A percentile compares a stretch with the other conserved stretches of the same genome.
Evolutionary conservation across 208 protist species (phyloP).

Genomic region (Leishmania arabica): DNA sequence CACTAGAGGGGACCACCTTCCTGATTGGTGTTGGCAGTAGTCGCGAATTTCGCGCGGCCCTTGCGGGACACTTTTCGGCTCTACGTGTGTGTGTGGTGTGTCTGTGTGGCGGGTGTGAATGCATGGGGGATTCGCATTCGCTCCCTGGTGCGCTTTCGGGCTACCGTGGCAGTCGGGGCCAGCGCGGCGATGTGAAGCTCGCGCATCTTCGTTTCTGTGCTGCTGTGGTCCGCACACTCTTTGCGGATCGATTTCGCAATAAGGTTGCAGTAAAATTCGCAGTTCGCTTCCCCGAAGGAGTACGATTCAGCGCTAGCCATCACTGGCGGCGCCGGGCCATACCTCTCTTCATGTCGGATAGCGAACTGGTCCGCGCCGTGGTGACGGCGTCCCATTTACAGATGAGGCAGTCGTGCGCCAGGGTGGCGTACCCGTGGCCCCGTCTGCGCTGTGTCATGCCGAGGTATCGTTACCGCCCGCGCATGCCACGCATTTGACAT

Average conservation of each 20-base stretch:
- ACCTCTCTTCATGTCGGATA: background rate
- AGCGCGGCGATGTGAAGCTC: background rate
- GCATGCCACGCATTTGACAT: background rate
- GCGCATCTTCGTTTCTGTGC: background rate
- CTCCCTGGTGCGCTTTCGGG: background rate
- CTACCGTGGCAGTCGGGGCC: background rate
- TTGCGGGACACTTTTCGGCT: background rate
- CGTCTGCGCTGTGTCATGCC: background rate
- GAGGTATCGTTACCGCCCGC: background rate
- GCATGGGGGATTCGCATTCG: background rate
- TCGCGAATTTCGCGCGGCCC: background rate
- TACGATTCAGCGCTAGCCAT: background rate
- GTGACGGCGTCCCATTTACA: background rate
- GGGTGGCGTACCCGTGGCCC: background rate
- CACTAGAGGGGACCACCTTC: background rate
- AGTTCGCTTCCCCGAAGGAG: background rate
- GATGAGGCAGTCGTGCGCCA: background rate
- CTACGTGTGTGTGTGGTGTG: background rate
- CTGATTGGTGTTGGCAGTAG: background rate
- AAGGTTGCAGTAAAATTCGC: background rate
- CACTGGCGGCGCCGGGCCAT: background rate
- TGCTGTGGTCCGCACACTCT: background rate
- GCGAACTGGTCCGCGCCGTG: background rate
- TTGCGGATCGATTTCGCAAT: background rate
- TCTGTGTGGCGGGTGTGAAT: background rate